phyloP scores from a whole-genome alignment of 2,329 filamentous ascomycete genomes.

The Colletotrichum kahawae region DNA sequence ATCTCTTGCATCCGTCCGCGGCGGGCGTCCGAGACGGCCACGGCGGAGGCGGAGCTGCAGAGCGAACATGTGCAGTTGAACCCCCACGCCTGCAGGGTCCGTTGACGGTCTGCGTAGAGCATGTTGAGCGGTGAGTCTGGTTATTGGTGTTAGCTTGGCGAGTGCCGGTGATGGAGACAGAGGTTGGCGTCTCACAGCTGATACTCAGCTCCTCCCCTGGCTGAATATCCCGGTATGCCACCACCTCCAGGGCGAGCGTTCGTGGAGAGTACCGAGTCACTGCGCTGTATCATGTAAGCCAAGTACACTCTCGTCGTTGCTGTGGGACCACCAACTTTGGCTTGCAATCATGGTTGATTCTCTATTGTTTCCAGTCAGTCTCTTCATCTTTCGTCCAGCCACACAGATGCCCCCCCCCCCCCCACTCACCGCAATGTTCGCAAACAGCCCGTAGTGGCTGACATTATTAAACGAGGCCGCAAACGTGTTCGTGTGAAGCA shows the following conservation, averaged over 20 bases:
- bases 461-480: constrained; percentile 26
- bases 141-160: background rate
- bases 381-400: background rate
- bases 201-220: constrained; percentile 40
- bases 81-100: constrained; percentile 28
- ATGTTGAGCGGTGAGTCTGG: constrained; percentile 32
- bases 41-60: constrained; percentile 23
- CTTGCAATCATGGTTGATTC: constrained; percentile 40
- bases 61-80: constrained; percentile 32
- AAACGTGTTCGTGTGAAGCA: constrained; percentile 39
- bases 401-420: too few relatives aligned
- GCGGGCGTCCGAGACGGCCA: constrained; percentile 25
- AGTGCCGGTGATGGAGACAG: background rate
- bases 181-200: constrained; percentile 31
- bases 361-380: constrained; percentile 23
- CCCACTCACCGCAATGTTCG: constrained; percentile 35
- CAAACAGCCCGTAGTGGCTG: constrained; percentile 34
- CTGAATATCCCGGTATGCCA: constrained; percentile 37
- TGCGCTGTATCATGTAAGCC: constrained; percentile 25
- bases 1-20: constrained; percentile 26
- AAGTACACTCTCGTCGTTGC: background rate
- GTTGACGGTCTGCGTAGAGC: constrained; percentile 25
- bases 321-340: constrained; percentile 32
- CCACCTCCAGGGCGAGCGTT: constrained; percentile 35
- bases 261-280: constrained; percentile 35